Evolutionary conservation across 2,329 filamentous ascomycete species (phyloP), one percentile per base, ranked within the genome.

Genomic region (Fusarium circinatum): DNA sequence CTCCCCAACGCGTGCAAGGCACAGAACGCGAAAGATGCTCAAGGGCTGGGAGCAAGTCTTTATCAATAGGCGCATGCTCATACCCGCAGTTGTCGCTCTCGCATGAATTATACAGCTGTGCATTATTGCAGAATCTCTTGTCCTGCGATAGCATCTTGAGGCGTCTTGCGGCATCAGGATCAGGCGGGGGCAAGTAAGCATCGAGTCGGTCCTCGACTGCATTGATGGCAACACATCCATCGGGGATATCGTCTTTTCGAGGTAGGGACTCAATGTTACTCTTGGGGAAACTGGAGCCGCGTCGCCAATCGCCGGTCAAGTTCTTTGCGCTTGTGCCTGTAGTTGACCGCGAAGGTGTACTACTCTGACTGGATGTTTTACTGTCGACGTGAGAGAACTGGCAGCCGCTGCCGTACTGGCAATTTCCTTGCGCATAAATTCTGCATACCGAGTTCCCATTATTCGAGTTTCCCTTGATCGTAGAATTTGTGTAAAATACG

Each of bases 321-420:
- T 70, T 64, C 41, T 60, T 72, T 28, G 56, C 55, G 22, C 26
- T 26, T 26, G 6, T n/a, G n/a, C n/a, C n/a, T n/a, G n/a, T n/a
- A n/a, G n/a, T n/a, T n/a, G n/a, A n/a, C n/a, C n/a, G n/a, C n/a
- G n/a, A n/a, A n/a, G n/a, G n/a, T n/a, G 6, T 26, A 26, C 26
- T 26, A 39, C 65, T 51, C 42, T 72, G 64, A 45, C 63, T 68
- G 14, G 62, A 58, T 32, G 51, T 32, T 62, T 73, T 77, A 48
- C 39, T 58, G 41, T 71, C 64, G n/a, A 56, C 32, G 20, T 77
- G 75, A 8, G 42, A 32, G 41, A 72, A 62, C 39, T 67, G 71
- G 73, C 76, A 78, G 48, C 48, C 44, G 48, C 44, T 73, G 24
- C 76, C 76, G 30, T 76, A 78, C 55, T 62, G 71, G 54, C 76